Percentiles rank a stretch among this genome's conserved stretches.
Conservation (phyloP, 129 eudicot genomes). For the Glebionis coronaria region DNA sequence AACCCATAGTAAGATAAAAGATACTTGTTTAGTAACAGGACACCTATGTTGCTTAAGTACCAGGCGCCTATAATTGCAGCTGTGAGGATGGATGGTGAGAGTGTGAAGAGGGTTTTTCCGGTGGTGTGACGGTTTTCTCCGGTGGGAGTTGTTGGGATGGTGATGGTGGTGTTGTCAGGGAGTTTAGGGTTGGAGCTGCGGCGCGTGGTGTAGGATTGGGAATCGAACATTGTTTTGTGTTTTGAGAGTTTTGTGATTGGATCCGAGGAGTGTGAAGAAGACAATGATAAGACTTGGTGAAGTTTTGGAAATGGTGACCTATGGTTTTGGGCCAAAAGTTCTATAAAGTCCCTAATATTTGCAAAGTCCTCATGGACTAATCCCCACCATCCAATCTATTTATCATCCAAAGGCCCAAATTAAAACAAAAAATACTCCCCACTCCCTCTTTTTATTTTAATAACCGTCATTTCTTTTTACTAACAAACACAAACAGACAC, state of each 20-base stretch:
- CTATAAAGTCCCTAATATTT: too few relatives aligned
- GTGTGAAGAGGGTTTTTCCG: constrained; percentile 22
- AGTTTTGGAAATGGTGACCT: background rate
- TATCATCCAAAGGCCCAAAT: too few relatives aligned
- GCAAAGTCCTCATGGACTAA: too few relatives aligned
- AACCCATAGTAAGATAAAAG: constrained; percentile 69
- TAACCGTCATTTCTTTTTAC: too few relatives aligned
- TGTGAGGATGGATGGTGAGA: constrained; percentile 55
- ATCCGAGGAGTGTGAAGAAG: constrained; percentile 1
- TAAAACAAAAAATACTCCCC: too few relatives aligned
- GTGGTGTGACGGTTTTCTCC: constrained; percentile 57
- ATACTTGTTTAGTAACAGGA: constrained; percentile 75
- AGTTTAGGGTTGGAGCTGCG: constrained; percentile 90
- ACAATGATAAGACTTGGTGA: background rate
- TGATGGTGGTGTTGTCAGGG: constrained; percentile 34
- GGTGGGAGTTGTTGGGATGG: constrained; percentile 79
- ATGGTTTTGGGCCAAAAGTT: too few relatives aligned
- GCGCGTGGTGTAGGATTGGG: constrained; percentile 83
- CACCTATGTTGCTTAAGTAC: constrained; percentile 88
- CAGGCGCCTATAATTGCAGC: constrained; percentile 72
- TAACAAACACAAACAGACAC: too few relatives aligned
- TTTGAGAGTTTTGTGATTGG: constrained; percentile 1
- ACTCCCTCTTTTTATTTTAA: too few relatives aligned
- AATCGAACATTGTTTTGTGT: constrained; percentile 58
- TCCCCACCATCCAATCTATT: too few relatives aligned